These are phyloP conservation scores for Filobasidium floriforme DNA, from an alignment of 768 basidiomycete genomes.

Conservation along the genomic window DNA sequence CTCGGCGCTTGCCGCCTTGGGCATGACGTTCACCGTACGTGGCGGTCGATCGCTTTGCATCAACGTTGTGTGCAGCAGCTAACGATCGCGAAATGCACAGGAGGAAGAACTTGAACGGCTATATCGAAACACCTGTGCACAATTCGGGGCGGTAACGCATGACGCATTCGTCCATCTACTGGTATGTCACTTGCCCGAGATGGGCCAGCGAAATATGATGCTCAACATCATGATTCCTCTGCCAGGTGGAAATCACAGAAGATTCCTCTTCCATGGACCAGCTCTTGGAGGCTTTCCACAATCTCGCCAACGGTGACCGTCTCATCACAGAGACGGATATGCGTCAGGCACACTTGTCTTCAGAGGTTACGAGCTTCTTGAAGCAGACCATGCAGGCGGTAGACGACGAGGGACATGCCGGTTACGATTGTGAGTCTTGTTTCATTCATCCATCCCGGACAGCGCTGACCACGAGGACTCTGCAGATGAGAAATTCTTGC, in stretches of 20 bases:
- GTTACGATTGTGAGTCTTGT: conserved; percentile 25
- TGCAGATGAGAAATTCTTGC: conserved; percentile 12
- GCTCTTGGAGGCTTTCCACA: conserved; percentile 84
- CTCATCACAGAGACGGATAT: conserved; percentile 13
- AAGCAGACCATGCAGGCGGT: conserved; percentile 57
- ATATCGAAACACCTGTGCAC: conserved; percentile 66
- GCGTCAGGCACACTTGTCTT: conserved; percentile 8
- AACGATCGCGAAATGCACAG: conserved; percentile 42
- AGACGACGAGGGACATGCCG: conserved; percentile 22
- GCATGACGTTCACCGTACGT: conserved; percentile 60
- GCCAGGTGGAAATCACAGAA: conserved; percentile 86
- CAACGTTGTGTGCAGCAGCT: not conserved
- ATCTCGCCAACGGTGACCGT: conserved; percentile 54
- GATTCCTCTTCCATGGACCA: conserved; percentile 91
- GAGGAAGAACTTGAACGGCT: conserved; percentile 82
- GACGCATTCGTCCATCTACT: conserved; percentile 91
- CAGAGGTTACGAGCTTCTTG: conserved; percentile 68
- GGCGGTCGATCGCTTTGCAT: not conserved
- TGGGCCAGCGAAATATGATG: not conserved
- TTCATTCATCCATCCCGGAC: conserved; percentile 12
- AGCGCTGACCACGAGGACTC: not conserved
- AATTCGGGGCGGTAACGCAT: conserved; percentile 82
- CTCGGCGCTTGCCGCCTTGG: conserved; percentile 88
- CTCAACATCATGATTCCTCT: not conserved
- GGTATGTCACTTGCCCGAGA: conserved; percentile 48